Evolutionary conservation across 179 eudicot species (phyloP).

Genomic region (Carnegiea gigantea): DNA sequence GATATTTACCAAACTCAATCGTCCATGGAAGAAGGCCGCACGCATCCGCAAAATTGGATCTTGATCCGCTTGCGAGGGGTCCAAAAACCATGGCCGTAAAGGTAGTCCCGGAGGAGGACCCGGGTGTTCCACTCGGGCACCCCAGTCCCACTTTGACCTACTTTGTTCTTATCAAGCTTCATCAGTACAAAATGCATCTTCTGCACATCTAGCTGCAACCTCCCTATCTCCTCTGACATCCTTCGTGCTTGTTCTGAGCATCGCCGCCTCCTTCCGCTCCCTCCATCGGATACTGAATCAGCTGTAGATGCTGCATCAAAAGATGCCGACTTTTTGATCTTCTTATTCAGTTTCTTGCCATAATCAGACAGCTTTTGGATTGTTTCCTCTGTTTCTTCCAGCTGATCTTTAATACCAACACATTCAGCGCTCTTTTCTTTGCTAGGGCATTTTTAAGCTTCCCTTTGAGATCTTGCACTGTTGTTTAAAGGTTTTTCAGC

Average conservation of each 20-base stretch:
- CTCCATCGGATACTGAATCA: no score
- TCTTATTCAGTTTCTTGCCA: not conserved
- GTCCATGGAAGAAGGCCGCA: slow-evolving; percentile 57
- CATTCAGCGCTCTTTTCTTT: slow-evolving; percentile 49
- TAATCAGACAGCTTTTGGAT: slow-evolving; percentile 45
- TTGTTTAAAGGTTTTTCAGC: slow-evolving; percentile 76
- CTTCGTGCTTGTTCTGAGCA: slow-evolving; percentile 66
- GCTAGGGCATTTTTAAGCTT: slow-evolving; percentile 39
- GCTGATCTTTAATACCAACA: slow-evolving; percentile 61
- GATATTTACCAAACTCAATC: slow-evolving; percentile 43
- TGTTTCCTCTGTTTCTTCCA: slow-evolving; percentile 64
- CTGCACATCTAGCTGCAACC: slow-evolving; percentile 83
- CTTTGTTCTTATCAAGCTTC: slow-evolving; percentile 58
- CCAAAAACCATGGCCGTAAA: no score
- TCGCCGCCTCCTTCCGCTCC: slow-evolving; percentile 32
- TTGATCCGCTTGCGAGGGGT: no score
- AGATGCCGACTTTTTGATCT: not conserved
- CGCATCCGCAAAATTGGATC: not conserved
- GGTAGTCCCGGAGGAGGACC: no score
- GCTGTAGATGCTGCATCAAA: no score
- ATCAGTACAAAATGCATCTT: slow-evolving; percentile 71
- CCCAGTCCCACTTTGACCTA: slow-evolving; percentile 34
- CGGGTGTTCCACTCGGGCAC: no score
- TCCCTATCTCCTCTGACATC: slow-evolving; percentile 79
- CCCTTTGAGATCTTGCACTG: slow-evolving; percentile 76